These are phyloP conservation scores for Erysiphe pulchra DNA, from an alignment of 2,329 filamentous ascomycete species.

Conservation along the genomic window DNA sequence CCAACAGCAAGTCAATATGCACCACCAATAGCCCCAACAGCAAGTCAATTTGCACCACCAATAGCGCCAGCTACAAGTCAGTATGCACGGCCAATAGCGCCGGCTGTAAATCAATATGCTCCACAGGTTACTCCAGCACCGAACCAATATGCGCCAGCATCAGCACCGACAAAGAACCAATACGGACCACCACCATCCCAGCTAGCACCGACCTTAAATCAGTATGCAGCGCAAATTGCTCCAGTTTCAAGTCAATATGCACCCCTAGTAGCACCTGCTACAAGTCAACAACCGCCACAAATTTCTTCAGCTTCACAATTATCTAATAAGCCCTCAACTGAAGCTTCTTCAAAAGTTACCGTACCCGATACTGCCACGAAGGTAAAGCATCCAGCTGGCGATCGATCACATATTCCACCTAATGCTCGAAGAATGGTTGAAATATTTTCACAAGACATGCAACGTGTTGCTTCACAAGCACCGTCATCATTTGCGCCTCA, in stretches of 20 bases:
- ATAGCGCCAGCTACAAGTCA: not conserved
- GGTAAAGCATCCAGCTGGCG: constrained; percentile 52
- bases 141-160: constrained; percentile 22
- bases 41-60: constrained; percentile 22
- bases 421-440: constrained; percentile 57
- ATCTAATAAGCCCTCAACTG: constrained; percentile 17
- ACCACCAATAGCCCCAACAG: constrained; percentile 27
- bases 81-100: constrained; percentile 15
- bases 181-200: constrained; percentile 14
- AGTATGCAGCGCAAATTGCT: constrained; percentile 26
- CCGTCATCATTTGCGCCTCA: constrained; percentile 69
- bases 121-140: constrained; percentile 76
- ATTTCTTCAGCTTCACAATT: constrained; percentile 12
- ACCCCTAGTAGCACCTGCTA: too few relatives aligned
- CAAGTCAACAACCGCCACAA: not conserved
- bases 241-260: constrained; percentile 16
- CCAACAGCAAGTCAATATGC: constrained; percentile 49
- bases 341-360: constrained; percentile 19
- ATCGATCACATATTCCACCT: constrained; percentile 68
- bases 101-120: constrained; percentile 43
- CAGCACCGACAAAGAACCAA: constrained; percentile 12
- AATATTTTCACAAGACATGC: constrained; percentile 60
- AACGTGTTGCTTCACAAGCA: constrained; percentile 64
- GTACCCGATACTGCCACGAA: constrained; percentile 22
- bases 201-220: not conserved